phyloP scores from a whole-genome alignment of 768 basidiomycete genomes.

The Sarcodon sp. region DNA sequence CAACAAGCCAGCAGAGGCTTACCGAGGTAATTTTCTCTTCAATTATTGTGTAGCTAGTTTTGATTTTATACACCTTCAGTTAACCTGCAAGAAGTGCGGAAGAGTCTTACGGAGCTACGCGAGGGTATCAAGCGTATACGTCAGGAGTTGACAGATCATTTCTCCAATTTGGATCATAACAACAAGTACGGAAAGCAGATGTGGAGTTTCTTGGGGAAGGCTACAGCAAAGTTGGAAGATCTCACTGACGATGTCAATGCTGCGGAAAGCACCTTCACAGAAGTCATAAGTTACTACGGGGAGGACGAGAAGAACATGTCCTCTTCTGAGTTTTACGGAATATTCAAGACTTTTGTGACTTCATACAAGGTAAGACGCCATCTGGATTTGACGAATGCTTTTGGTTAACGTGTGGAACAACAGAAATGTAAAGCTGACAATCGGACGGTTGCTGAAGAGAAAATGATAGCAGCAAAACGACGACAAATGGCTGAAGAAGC shows the following conservation, averaged over 20 bases:
- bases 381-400: neutral
- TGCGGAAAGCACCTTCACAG: conserved; percentile 72
- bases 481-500: conserved; percentile 53
- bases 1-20: conserved; percentile 81
- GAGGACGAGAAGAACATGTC: conserved; percentile 84
- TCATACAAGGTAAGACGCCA: conserved; percentile 62
- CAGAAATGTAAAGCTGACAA: conserved; percentile 89
- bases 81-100: conserved; percentile 77
- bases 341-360: conserved; percentile 94
- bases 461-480: conserved; percentile 51
- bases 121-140: conserved; percentile 71
- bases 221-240: conserved; percentile 65
- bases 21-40: conserved; percentile 51
- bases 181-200: conserved; percentile 85
- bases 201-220: conserved; percentile 79
- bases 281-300: conserved; percentile 84
- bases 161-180: conserved; percentile 51
- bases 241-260: conserved; percentile 78
- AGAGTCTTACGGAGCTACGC: conserved; percentile 57
- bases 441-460: conserved; percentile 60
- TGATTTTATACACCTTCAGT: conserved; percentile 30
- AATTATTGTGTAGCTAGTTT: neutral
- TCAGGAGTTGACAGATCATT: conserved; percentile 70
- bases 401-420: conserved; percentile 1
- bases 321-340: conserved; percentile 88